phyloP scores from a whole-genome alignment of 1,284 basidiomycete genomes.

The Fistulina hepatica region DNA sequence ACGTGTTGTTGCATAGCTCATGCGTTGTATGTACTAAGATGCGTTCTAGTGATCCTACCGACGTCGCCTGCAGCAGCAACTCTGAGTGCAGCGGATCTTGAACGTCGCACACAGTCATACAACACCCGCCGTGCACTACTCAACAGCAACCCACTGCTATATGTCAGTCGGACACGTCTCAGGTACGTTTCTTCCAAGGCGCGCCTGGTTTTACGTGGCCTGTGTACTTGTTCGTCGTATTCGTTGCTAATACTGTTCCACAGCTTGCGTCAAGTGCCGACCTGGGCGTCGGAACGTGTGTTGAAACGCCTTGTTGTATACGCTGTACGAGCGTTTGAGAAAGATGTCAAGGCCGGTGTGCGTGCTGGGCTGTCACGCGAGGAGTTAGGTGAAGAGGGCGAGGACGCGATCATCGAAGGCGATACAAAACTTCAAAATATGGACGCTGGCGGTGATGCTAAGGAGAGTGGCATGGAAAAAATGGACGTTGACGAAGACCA shows the following conservation, averaged over 20 bases:
- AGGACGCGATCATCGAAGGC: no score
- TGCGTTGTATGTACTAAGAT: conserved; percentile 1
- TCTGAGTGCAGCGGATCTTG: conserved; percentile 64
- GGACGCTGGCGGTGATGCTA: conserved; percentile 18
- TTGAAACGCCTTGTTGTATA: conserved; percentile 83
- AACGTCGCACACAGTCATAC: conserved; percentile 76
- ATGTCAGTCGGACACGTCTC: conserved; percentile 88
- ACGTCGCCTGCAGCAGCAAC: conserved; percentile 69
- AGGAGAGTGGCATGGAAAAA: conserved; percentile 19
- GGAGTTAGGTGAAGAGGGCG: conserved; percentile 45
- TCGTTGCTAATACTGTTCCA: no score
- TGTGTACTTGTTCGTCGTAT: no score
- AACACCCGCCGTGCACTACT: conserved; percentile 72
- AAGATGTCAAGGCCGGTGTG: conserved; percentile 60
- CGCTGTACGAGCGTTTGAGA: conserved; percentile 70
- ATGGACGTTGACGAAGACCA: conserved; percentile 22
- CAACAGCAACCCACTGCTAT: conserved; percentile 86
- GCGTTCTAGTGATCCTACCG: conserved; percentile 67
- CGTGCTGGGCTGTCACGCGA: conserved; percentile 60
- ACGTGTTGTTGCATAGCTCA: not conserved
- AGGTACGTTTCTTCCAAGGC: no score
- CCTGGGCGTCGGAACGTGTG: conserved; percentile 82
- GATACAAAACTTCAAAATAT: no score
- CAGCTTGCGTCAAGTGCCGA: conserved; percentile 87
- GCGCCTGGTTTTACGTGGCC: no score